Base-by-base conservation (phyloP, 352 stramenopile species). In the Hyaloperonospora arabidopsidis region DNA sequence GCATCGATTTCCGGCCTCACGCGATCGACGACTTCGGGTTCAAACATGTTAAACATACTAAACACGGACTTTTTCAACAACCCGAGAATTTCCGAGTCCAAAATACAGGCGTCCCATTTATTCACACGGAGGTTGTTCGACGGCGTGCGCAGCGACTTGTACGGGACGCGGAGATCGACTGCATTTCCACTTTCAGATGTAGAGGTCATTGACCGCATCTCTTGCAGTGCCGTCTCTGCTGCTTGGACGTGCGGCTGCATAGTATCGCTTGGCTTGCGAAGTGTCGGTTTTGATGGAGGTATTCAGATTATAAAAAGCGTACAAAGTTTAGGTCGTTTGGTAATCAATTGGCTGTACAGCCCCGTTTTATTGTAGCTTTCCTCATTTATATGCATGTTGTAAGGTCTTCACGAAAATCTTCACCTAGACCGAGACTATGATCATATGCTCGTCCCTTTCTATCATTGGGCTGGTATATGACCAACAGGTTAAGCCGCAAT, bases 41-140 rank as follows among this genome's bases (percentile, higher is more conserved):
- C 74, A 47, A 89, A 89, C 70, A 86, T 74, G 64, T 57, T 73
- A 49, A 92, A 90, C 76, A 90, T 89, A 64, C 60, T 78, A 59
- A 84, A 84, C 67, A 89, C 73, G 11, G 77, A 79, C 12, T 54
- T 59, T 54, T 89, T 87, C 58, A 93, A 76, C 60, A 93, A 61
- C 17, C 58, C 69, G 13, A 90, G 57, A 58, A 93, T 88, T 61
- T 93, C 82, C 29, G 65, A 68, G 52, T 93, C 79, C n/a, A 93
- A 63, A 53, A 90, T 88, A 40, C 76, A 57, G 34, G 82, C 74
- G 66, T 93, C 79, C 79, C 77, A 90, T 43, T 89, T 93, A 68
- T 90, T 93, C 59, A 92, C 79, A 17, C 79, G 77, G 50, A 87
- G 65, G 22, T 71, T 71, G 14, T 61, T 70, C 14, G 52, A 68